Conservation (phyloP, 2,329 filamentous ascomycete species). For the Xylogone sp. region DNA sequence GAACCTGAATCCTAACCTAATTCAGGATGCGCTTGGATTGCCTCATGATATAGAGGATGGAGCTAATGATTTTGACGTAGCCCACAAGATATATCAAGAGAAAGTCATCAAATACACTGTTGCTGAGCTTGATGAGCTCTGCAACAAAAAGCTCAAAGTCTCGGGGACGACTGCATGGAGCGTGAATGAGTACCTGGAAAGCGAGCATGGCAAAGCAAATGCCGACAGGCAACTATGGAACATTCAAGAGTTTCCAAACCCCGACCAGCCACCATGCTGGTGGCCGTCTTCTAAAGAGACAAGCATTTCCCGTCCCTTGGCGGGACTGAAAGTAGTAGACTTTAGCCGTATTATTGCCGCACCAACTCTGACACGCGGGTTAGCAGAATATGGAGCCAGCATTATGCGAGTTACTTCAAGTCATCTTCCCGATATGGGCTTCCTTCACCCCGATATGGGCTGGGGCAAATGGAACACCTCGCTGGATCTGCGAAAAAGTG, state of each 20-base stretch:
- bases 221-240: conserved; percentile 35
- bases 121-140: neutral
- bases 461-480: conserved; percentile 41
- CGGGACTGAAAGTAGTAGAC: conserved; percentile 29
- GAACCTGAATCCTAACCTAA: conserved; percentile 40
- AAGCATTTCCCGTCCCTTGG: conserved; percentile 3
- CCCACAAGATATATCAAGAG: conserved; percentile 24
- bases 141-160: conserved; percentile 1
- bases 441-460: conserved; percentile 30
- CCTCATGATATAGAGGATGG: conserved; percentile 20
- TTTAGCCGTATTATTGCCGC: conserved; percentile 40
- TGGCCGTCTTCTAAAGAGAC: neutral
- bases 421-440: conserved; percentile 33
- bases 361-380: conserved; percentile 34
- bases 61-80: conserved; percentile 23
- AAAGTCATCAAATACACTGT: neutral
- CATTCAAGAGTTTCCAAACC: conserved; percentile 20
- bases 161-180: conserved; percentile 1
- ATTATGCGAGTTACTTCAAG: conserved; percentile 41
- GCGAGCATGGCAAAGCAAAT: conserved; percentile 37
- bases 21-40: conserved; percentile 32
- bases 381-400: conserved; percentile 40
- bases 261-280: neutral
- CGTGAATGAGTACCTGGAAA: conserved; percentile 19
- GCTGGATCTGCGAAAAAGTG: conserved; percentile 40